phyloP scores from a whole-genome alignment of 306 rosid species.

The Quercus gilva region DNA sequence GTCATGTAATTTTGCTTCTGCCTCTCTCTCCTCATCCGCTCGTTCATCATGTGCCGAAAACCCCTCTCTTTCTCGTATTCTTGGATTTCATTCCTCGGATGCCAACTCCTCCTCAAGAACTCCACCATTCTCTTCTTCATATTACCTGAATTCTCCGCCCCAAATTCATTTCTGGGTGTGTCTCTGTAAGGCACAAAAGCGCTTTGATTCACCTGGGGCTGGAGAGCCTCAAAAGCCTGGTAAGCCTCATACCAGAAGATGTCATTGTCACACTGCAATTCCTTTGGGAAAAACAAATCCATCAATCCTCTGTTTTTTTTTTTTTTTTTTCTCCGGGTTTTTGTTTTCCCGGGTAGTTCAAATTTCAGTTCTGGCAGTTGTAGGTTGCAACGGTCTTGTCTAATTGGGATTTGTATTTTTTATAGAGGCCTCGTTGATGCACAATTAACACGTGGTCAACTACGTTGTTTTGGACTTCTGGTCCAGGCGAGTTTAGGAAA shows the following conservation, averaged over 20 bases:
- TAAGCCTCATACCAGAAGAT: constrained; percentile 18
- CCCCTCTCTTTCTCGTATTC: constrained; percentile 20
- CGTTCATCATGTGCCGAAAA: constrained; percentile 44
- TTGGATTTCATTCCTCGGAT: not conserved
- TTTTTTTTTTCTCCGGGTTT: not conserved
- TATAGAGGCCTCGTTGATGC: not conserved
- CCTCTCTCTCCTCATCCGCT: constrained; percentile 46
- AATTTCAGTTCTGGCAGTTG: constrained; percentile 6
- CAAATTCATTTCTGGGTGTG: not conserved
- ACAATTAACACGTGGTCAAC: constrained; percentile 23
- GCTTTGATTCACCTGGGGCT: constrained; percentile 6
- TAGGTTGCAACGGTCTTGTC: not conserved
- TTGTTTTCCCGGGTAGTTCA: constrained; percentile 2
- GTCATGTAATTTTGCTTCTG: constrained; percentile 32
- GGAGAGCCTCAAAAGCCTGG: not conserved
- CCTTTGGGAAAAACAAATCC: constrained; percentile 11
- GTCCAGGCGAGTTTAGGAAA: too few relatives aligned
- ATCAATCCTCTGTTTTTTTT: too few relatives aligned
- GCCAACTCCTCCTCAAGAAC: constrained; percentile 24
- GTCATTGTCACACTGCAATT: constrained; percentile 24
- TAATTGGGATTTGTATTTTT: not conserved
- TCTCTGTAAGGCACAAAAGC: constrained; percentile 25
- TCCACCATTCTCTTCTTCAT: constrained; percentile 31
- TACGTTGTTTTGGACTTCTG: not conserved
- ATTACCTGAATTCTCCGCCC: not conserved